Base-by-base conservation (phyloP, 2,329 filamentous ascomycete genomes). In the Sporothrix pseudoabietina region DNA sequence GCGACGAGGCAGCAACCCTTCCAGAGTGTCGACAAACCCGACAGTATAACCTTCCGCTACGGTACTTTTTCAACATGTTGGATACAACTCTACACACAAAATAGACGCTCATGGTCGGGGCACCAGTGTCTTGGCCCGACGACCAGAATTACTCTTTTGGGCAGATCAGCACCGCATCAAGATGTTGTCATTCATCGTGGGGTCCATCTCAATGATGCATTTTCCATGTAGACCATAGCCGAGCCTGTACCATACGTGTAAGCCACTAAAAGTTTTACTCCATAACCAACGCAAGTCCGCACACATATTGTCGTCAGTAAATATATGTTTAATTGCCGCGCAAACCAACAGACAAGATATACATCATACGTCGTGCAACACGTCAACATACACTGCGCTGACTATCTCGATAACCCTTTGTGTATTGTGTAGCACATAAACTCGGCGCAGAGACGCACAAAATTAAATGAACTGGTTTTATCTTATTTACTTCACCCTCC, bases 151-250 rank as follows among this genome's bases (percentile, higher is more conserved):
- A 22, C 59, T n/a, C 12, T 3, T 26, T 26, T 22, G 59, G 59
- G 52, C 2, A 10, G 65, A 69, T 54, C 65, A n/a, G 44, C 65
- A 69, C 14, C 9, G 4, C 30, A 22, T 6, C 8, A 26, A 69
- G 32, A 68, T 57, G 47, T 30, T 41, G 49, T 55, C 47, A 69
- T 69, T 35, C 47, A n/a, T 52, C 35, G 66, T 69, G 49, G 66
- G 66, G 66, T 26, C 19, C 10, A 41, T 63, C 16, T 22, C 26
- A 69, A 54, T 26, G n/a, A 54, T 26, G 52, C 2, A 26, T 49
- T 49, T 49, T 1, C 14, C 14, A 49, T 4, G 14, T 12, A 55
- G 52, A 49, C 6, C 2, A 3, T 16, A 12, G 14, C 19, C 35
- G 35, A 35, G 7, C 30, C 26, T 7, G 14, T 19, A 26, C 30